Percentiles rank a stretch among this genome's conserved stretches.
Conservation (phyloP, 805 yeast species). For the Alloascoidea hylecoeti region DNA sequence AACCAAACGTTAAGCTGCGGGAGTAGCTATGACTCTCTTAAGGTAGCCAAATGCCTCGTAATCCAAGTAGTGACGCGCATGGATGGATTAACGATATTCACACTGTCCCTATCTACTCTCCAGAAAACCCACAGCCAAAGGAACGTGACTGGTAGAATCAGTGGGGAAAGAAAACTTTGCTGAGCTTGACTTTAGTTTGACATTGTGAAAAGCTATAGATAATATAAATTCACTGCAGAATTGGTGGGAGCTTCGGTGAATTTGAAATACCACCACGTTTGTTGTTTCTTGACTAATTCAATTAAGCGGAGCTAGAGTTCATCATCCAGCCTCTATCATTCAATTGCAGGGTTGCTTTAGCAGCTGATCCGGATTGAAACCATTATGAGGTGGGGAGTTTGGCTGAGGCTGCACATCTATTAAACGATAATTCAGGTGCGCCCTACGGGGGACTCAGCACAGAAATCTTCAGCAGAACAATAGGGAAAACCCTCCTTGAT, state of each 20-base stretch:
- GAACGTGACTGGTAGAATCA: conserved; percentile 13
- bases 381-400: conserved; percentile 30
- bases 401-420: conserved; percentile 34
- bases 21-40: conserved; percentile 29
- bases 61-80: too few relatives aligned
- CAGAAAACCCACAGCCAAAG: conserved; percentile 18
- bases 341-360: conserved; percentile 17
- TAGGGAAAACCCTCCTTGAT: conserved; percentile 31
- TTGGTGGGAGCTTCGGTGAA: conserved; percentile 31
- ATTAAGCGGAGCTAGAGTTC: conserved; percentile 24
- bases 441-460: conserved; percentile 31
- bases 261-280: conserved; percentile 28
- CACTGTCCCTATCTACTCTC: conserved; percentile 17
- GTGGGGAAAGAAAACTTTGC: conserved; percentile 26
- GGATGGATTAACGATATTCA: conserved; percentile 16
- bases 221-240: too few relatives aligned
- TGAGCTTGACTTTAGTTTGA: conserved; percentile 29
- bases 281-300: conserved; percentile 23
- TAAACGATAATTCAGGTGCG: conserved; percentile 33
- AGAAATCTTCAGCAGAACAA: conserved; percentile 32
- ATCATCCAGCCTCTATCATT: conserved; percentile 21
- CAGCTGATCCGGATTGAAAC: conserved; percentile 21
- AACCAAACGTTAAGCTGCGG: conserved; percentile 32
- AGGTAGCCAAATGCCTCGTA: conserved; percentile 29
- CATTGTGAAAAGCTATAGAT: conserved; percentile 24